Percentiles rank a stretch among this genome's conserved stretches.
Evolutionary conservation across 2,329 filamentous ascomycete species (phyloP).

Genomic region (Septoria petroselini): DNA sequence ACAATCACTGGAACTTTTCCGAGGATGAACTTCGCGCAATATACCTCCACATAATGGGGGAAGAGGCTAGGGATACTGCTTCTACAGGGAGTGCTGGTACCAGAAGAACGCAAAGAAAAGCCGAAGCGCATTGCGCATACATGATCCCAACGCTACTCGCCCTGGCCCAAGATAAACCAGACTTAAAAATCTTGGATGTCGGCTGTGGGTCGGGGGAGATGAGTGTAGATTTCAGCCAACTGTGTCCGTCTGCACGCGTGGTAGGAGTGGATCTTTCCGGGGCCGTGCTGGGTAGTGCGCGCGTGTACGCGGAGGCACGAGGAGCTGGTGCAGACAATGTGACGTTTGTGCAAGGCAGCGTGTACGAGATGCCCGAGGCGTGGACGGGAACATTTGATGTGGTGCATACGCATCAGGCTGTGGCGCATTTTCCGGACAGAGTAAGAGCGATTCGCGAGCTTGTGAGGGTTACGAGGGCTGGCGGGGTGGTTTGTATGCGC

Average conservation of each 20-base stretch:
- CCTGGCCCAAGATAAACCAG: constrained; percentile 14
- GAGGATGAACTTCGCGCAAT: background rate
- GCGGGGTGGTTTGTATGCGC: constrained; percentile 24
- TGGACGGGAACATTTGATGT: constrained; percentile 72
- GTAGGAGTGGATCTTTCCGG: constrained; percentile 41
- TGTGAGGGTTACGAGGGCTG: constrained; percentile 11
- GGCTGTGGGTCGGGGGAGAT: constrained; percentile 42
- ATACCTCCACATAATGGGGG: background rate
- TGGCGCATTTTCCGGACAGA: constrained; percentile 55
- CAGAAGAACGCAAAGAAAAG: background rate
- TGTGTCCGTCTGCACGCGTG: constrained; percentile 29
- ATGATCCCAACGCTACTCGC: constrained; percentile 16
- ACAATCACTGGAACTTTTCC: background rate
- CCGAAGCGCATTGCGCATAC: constrained; percentile 15
- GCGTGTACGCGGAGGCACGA: constrained; percentile 30
- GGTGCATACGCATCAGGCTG: constrained; percentile 60
- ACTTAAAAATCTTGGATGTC: constrained; percentile 39
- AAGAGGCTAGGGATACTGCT: background rate
- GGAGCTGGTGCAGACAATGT: constrained; percentile 61
- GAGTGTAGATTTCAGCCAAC: constrained; percentile 37
- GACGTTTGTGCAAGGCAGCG: constrained; percentile 85
- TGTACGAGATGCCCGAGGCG: constrained; percentile 79
- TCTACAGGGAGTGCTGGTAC: background rate
- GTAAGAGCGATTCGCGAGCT: constrained; percentile 28
- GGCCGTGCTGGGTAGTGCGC: constrained; percentile 35